Evolutionary conservation across 257 asterid genomes (phyloP), one percentile per base, ranked within the genome.

Genomic region (Fraxinus cuspidata): DNA sequence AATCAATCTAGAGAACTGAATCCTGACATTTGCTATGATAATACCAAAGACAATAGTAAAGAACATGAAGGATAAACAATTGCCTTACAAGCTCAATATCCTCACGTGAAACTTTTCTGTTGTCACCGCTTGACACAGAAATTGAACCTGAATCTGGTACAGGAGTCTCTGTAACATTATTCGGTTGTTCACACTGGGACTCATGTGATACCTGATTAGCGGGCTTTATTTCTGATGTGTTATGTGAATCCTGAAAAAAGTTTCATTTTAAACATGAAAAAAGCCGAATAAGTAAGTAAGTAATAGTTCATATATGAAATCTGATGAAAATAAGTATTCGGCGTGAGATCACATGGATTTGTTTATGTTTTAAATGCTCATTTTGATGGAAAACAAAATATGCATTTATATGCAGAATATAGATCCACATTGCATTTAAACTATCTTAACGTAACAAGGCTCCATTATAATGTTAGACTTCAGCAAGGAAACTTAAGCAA

Each of bases 51-150:
- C 5, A 69, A 37, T 16, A 66, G 13, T 58, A 63, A 29, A 16
- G 49, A 65, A 40, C 51, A 74, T 9, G 31, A n/a, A 73, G 42
- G 51, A 42, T 42, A 69, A 68, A 74, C 29, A 51, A 77, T 25
- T 42, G 21, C 70, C 89, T 81, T 82, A 91, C 97, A 47, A 89
- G 92, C 78, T 89, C 93, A 65, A 89, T 91, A 74, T 89, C 94
- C 81, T 88, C 90, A 1, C 90, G 92, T 70, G 93, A 88, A 79
- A 89, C 92, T 81, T 87, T 89, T 81, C 88, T 85, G 51, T 85
- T 86, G 32, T 88, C 91, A 81, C 81, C 88, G 87, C 92, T 90
- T 42, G 94, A 86, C 70, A 79, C 88, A 32, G 94, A 89, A 82
- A 88, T 80, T 28, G 94, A 91, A 78, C 88, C 91, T 34, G 94